phyloP scores from a whole-genome alignment of 2,329 filamentous ascomycete genomes.

The Fusarium multiceps region DNA sequence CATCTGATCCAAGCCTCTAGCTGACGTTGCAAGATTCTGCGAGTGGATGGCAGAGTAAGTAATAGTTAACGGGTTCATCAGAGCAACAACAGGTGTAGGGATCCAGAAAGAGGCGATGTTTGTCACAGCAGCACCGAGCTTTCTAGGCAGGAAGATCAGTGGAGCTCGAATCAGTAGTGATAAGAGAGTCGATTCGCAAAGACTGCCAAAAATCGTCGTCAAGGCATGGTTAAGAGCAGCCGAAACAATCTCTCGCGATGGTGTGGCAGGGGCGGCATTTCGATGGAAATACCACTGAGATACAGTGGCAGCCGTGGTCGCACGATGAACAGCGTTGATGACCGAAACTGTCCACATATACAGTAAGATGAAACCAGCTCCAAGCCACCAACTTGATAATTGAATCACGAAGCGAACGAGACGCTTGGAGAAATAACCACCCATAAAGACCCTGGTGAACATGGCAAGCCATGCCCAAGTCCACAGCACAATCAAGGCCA shows the following conservation, averaged over 20 bases:
- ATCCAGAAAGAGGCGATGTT: slow-evolving; percentile 83
- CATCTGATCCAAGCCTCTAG: slow-evolving; percentile 83
- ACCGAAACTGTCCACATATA: slow-evolving; percentile 95
- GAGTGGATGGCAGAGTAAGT: slow-evolving; percentile 96
- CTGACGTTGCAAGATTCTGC: slow-evolving; percentile 80
- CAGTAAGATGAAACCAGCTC: slow-evolving; percentile 89
- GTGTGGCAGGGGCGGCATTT: slow-evolving; percentile 79
- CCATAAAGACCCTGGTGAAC: slow-evolving; percentile 95
- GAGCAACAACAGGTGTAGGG: slow-evolving; percentile 83
- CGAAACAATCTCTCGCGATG: slow-evolving; percentile 82
- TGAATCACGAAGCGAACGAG: slow-evolving; percentile 81
- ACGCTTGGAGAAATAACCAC: slow-evolving; percentile 79
- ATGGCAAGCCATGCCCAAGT: slow-evolving; percentile 97
- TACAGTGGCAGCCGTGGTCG: slow-evolving; percentile 92
- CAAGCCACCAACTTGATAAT: slow-evolving; percentile 92
- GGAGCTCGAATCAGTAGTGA: slow-evolving; percentile 85
- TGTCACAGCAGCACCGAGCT: slow-evolving; percentile 72
- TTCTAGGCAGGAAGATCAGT: slow-evolving; percentile 82
- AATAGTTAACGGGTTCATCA: slow-evolving; percentile 91
- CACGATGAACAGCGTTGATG: slow-evolving; percentile 87
- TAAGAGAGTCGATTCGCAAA: slow-evolving; percentile 87
- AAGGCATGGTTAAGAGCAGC: slow-evolving; percentile 85
- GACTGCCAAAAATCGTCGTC: slow-evolving; percentile 90
- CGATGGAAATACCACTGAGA: slow-evolving; percentile 99
- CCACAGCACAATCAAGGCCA: slow-evolving; percentile 83